Evolutionary conservation across 129 eudicot species (phyloP).

Genomic region (Tagetes erecta): DNA sequence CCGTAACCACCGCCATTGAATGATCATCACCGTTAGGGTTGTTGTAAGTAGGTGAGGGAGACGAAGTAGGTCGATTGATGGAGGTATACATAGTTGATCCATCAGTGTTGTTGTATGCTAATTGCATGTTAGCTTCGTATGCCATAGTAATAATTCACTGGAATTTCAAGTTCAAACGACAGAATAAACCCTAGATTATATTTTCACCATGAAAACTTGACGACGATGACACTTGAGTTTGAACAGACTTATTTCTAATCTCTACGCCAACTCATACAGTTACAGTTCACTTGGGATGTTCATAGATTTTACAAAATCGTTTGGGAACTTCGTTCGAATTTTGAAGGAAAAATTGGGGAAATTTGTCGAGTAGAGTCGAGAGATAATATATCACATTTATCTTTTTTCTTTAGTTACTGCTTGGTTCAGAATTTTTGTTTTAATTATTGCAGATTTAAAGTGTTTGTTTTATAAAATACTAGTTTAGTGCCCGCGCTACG

Average conservation of each 20-base stretch:
- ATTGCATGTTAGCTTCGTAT: slow-evolving; percentile 37
- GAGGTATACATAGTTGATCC: slow-evolving; percentile 41
- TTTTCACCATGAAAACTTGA: not conserved
- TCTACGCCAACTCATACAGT: slow-evolving; percentile 13
- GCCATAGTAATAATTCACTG: slow-evolving; percentile 10
- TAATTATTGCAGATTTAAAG: too few relatives aligned
- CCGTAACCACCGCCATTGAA: slow-evolving; percentile 22
- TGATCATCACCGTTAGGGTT: slow-evolving; percentile 21
- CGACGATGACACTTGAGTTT: not conserved
- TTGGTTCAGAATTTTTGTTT: too few relatives aligned
- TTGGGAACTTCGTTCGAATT: not conserved
- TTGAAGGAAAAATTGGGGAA: slow-evolving; percentile 20
- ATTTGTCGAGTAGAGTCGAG: not conserved
- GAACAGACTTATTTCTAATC: not conserved
- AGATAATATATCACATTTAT: too few relatives aligned
- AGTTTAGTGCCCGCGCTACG: too few relatives aligned
- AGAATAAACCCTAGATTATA: slow-evolving; percentile 18
- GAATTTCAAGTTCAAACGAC: not conserved
- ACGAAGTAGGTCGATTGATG: slow-evolving; percentile 28
- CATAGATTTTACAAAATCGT: not conserved
- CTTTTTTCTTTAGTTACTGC: too few relatives aligned
- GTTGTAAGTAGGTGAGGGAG: slow-evolving; percentile 28
- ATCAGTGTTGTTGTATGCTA: slow-evolving; percentile 33
- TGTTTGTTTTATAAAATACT: too few relatives aligned
- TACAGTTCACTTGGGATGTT: not conserved